Conservation (phyloP, 192 early-diverging fungal genomes). For the Umbelopsis ramanniana region DNA sequence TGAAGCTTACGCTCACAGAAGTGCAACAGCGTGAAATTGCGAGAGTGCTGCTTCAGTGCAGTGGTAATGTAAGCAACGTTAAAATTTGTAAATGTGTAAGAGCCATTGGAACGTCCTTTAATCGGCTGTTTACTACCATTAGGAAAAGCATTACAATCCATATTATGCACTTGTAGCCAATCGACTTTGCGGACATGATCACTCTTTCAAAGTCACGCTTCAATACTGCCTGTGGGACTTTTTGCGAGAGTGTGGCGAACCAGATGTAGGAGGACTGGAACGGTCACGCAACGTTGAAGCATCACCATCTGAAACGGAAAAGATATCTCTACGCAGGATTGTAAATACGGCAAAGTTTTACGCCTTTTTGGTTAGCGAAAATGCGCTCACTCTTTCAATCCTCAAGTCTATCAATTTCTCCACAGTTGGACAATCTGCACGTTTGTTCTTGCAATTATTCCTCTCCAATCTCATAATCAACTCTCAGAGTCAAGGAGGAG, state of each 20-base stretch:
- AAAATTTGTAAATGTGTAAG: background rate
- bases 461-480: constrained; percentile 73
- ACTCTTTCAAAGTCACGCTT: constrained; percentile 88
- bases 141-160: constrained; percentile 91
- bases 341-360: constrained; percentile 89
- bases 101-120: background rate
- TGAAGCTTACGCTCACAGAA: constrained; percentile 83
- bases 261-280: constrained; percentile 76
- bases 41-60: constrained; percentile 90
- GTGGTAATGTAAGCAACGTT: constrained; percentile 63
- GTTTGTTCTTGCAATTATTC: constrained; percentile 73
- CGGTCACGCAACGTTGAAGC: constrained; percentile 39
- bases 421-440: constrained; percentile 59
- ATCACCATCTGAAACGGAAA: constrained; percentile 33
- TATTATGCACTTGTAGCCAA: constrained; percentile 90
- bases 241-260: constrained; percentile 81
- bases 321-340: constrained; percentile 63
- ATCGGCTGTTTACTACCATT: background rate
- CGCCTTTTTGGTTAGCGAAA: constrained; percentile 73
- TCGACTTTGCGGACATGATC: constrained; percentile 75
- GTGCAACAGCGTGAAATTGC: constrained; percentile 96
- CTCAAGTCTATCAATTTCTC: constrained; percentile 81
- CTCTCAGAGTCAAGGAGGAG: constrained; percentile 56
- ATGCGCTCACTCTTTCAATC: constrained; percentile 75
- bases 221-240: constrained; percentile 97